Conservation (phyloP, 108 stramenopile species). For the Epipyxis sp. region DNA sequence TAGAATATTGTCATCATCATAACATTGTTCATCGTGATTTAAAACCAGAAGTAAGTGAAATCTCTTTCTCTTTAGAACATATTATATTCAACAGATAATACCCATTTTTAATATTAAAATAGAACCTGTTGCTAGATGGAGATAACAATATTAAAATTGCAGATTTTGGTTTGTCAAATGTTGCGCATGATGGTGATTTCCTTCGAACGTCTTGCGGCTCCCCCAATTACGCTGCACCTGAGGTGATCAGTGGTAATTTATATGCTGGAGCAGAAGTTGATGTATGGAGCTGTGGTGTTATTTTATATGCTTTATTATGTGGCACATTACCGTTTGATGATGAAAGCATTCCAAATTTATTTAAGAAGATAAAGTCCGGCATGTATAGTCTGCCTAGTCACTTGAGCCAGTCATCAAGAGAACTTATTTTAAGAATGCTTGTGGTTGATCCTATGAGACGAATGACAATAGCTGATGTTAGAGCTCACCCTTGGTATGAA, state of each 20-base stretch:
- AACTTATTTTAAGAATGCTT: conserved; percentile 95
- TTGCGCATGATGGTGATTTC: conserved; percentile 97
- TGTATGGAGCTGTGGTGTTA: conserved; percentile 98
- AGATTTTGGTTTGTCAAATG: conserved; percentile 96
- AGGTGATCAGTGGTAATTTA: conserved; percentile 94
- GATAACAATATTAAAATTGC: conserved; percentile 95
- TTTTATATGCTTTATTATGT: conserved; percentile 96
- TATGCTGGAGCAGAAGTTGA: conserved; percentile 98
- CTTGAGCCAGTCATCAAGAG: conserved; percentile 82
- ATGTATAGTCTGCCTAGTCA: conserved; percentile 94
- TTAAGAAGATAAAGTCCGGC: conserved; percentile 98
- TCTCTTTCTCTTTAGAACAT: neutral
- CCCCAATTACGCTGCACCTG: conserved; percentile 98
- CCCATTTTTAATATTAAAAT: neutral
- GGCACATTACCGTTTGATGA: conserved; percentile 98
- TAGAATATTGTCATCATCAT: conserved; percentile 98
- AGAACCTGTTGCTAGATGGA: conserved; percentile 71
- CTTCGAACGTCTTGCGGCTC: conserved; percentile 82
- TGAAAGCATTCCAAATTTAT: conserved; percentile 95
- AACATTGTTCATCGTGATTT: conserved; percentile 97
- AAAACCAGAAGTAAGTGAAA: conserved; percentile 72
- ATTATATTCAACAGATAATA: neutral
- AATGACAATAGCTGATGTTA: conserved; percentile 94
- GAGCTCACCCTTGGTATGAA: conserved; percentile 94
- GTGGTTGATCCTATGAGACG: conserved; percentile 99